Base-by-base conservation (phyloP, 768 basidiomycete genomes). In the Suillus luteus region DNA sequence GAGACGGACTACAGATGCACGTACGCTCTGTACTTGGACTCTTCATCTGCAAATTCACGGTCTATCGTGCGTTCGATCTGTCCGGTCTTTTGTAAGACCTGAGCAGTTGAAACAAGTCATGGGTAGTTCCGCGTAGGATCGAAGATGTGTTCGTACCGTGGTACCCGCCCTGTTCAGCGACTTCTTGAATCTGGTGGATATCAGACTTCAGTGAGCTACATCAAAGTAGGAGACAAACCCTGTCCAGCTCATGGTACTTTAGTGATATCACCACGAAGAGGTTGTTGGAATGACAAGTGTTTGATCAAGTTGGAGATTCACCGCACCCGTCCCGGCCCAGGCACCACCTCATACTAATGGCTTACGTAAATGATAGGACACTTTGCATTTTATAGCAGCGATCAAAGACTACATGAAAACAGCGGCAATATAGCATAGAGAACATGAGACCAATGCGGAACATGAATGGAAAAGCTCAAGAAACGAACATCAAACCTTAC, bases 21-120 rank as follows among this genome's bases (percentile, higher is more conserved):
- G 75, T 75, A 97, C 96, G 85, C 85, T 80, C 88, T 86, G 81
- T 88, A 98, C 73, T 95, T 92, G 55, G 88, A 86, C 75, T 97
- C 94, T 76, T 97, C 96, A 63, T 95, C 90, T 15, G 89, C 83
- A 71, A 97, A 99, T 72, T 99, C 95, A 58, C 92, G 81, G 77
- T 99, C 96, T 31, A 97, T 86, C 0, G 96, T 99, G 35, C 95
- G 84, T 74, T 99, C 96, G 64, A 99, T 94, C 78, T 98, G 96
- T 62, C 96, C 96, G 1, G 96, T 96, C 86, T 98, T 98, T 83
- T 98, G 96, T 75, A 96, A 84, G 70, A 99, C 84, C 92, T 95
- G 72, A 49, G 59, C 1, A 5, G 55, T 40, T 57, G 24, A 17
- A 65, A 49, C 22, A 60, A 55, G 58, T 49, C 60, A 59, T 61